phyloP scores from a whole-genome alignment of 2,329 filamentous ascomycete species.

The Diaporthe citrichinensis region DNA sequence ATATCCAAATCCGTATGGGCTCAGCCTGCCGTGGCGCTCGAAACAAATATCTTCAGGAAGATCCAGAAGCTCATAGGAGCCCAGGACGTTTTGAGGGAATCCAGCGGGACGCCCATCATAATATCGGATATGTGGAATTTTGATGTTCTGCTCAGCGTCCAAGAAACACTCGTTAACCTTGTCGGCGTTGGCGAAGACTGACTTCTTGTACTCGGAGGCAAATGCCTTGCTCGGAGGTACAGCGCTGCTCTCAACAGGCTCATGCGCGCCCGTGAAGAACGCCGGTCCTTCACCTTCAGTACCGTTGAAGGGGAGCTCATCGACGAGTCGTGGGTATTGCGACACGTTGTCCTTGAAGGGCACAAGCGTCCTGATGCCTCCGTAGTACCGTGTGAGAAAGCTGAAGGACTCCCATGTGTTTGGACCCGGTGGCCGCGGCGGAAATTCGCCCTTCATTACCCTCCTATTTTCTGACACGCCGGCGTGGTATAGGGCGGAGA shows the following conservation, averaged over 20 bases:
- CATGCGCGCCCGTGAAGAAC: conserved; percentile 41
- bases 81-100: conserved; percentile 86
- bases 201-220: conserved; percentile 53
- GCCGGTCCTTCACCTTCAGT: conserved; percentile 46
- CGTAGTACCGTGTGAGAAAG: conserved; percentile 91
- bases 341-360: conserved; percentile 76
- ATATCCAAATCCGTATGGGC: conserved; percentile 92
- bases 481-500: conserved; percentile 80
- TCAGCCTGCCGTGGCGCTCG: conserved; percentile 89
- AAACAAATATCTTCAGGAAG: conserved; percentile 91
- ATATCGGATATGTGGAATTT: conserved; percentile 78
- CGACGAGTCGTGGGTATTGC: conserved; percentile 81
- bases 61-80: conserved; percentile 86
- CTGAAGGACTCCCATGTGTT: conserved; percentile 87
- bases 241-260: conserved; percentile 50
- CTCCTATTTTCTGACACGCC: conserved; percentile 78
- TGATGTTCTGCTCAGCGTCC: conserved; percentile 74
- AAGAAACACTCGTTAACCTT: conserved; percentile 83
- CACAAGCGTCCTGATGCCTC: conserved; percentile 82
- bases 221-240: conserved; percentile 69
- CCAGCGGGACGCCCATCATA: conserved; percentile 85
- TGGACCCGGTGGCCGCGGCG: conserved; percentile 74
- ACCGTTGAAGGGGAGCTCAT: conserved; percentile 66
- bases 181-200: conserved; percentile 56
- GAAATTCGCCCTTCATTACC: conserved; percentile 69